These are phyloP conservation scores for Piper longum DNA, from an alignment of 164 flowering plant species.

Conservation along the genomic window DNA sequence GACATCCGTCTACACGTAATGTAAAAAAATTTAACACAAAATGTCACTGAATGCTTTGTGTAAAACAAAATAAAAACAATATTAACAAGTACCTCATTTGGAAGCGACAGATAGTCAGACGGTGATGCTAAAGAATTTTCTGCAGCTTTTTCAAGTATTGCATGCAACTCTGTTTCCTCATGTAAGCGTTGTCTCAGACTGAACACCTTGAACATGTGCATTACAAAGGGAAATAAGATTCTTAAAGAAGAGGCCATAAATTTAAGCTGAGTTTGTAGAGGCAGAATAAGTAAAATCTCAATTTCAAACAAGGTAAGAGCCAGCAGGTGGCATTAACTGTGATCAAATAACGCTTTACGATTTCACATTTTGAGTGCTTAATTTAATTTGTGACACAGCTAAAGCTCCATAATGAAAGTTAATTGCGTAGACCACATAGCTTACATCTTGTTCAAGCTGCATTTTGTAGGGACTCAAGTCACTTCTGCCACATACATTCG, in stretches of 20 bases:
- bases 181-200: conserved; percentile 34
- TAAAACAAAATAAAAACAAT: neutral
- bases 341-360: neutral
- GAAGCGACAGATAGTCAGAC: conserved; percentile 29
- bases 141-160: conserved; percentile 33
- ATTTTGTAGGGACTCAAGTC: conserved; percentile 21
- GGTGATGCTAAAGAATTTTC: conserved; percentile 20
- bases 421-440: conserved; percentile 7
- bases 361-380: neutral
- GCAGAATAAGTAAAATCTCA: neutral
- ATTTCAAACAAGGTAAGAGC: neutral
- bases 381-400: neutral
- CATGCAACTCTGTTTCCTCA: conserved; percentile 51
- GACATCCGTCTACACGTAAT: no score
- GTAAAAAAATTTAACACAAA: no score
- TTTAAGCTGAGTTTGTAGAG: neutral
- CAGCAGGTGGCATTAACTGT: neutral
- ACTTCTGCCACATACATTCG: conserved; percentile 13
- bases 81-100: conserved; percentile 22
- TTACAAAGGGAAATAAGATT: neutral
- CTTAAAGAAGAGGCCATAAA: neutral
- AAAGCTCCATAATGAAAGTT: neutral
- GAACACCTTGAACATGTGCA: conserved; percentile 24
- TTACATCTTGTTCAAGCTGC: conserved; percentile 68
- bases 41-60: no score